Conservation (phyloP, 306 rosid species). For the Oxytropis ochrocephala region DNA sequence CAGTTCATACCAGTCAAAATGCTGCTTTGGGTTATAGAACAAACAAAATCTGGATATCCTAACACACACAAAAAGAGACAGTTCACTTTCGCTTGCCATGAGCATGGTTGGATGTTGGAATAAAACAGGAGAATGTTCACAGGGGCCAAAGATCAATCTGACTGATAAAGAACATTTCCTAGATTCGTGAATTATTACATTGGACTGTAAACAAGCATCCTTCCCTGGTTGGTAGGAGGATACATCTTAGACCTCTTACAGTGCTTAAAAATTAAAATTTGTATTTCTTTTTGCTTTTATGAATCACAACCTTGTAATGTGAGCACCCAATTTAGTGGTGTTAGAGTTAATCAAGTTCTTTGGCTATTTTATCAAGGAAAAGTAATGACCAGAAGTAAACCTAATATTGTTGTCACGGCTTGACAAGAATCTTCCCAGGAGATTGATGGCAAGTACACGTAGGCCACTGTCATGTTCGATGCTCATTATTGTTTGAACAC, state of each 20-base stretch:
- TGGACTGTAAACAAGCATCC: constrained; percentile 7
- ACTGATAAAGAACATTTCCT: constrained; percentile 4
- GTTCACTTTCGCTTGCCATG: background rate
- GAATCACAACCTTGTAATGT: background rate
- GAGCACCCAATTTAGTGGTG: background rate
- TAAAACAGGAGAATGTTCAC: background rate
- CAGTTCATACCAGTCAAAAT: constrained; percentile 7
- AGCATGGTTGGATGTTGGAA: background rate
- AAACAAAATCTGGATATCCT: background rate
- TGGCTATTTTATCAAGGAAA: background rate
- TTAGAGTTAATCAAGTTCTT: background rate
- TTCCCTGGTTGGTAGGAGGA: background rate
- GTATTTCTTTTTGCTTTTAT: background rate
- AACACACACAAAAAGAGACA: background rate
- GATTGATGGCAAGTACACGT: constrained; percentile 95
- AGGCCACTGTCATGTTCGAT: constrained; percentile 94
- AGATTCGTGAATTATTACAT: constrained; percentile 3
- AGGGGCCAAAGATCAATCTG: background rate
- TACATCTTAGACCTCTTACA: constrained; percentile 6
- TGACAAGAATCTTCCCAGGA: constrained; percentile 94
- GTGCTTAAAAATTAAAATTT: background rate
- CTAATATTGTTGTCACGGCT: constrained; percentile 98
- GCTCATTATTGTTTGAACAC: constrained; percentile 98
- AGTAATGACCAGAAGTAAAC: constrained; percentile 34
- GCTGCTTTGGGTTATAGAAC: background rate